Percentiles rank a stretch among this genome's conserved stretches.
These are phyloP conservation scores for Rhodotorula sp. DNA, from an alignment of 1,284 basidiomycete species.

Conservation along the genomic window DNA sequence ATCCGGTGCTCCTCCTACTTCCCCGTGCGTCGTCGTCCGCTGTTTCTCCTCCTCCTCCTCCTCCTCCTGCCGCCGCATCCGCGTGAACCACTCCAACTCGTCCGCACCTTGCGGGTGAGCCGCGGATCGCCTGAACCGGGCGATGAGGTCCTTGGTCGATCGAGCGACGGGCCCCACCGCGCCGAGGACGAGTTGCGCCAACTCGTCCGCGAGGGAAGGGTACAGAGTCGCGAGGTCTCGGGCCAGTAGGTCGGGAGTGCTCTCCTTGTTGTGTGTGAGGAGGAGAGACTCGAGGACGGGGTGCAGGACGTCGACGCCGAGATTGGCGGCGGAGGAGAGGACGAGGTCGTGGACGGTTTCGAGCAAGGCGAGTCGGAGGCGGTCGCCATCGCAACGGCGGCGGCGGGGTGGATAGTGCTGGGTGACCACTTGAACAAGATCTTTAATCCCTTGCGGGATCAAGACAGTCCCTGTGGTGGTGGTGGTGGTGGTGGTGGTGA, in stretches of 20 bases:
- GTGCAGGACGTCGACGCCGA: not conserved
- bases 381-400: not conserved
- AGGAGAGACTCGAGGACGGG: constrained; percentile 6
- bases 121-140: not conserved
- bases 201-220: not conserved
- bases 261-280: not conserved
- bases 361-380: constrained; percentile 7
- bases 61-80: not conserved
- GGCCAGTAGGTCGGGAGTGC: not conserved
- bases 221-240: not conserved
- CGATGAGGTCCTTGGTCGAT: constrained; percentile 22
- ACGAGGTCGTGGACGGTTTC: constrained; percentile 11
- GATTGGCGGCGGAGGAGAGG: not conserved
- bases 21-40: not conserved
- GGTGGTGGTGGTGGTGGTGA: not conserved
- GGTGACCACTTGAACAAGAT: not conserved
- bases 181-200: constrained; percentile 4
- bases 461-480: not conserved
- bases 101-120: not conserved
- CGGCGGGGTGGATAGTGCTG: not conserved
- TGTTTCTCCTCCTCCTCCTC: not conserved
- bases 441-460: not conserved
- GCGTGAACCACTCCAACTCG: not conserved
- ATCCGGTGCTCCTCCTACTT: too few species aligned
- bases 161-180: constrained; percentile 12